Evolutionary conservation across 2,329 filamentous ascomycete species (phyloP).

Genomic region (Talaromyces sp.): DNA sequence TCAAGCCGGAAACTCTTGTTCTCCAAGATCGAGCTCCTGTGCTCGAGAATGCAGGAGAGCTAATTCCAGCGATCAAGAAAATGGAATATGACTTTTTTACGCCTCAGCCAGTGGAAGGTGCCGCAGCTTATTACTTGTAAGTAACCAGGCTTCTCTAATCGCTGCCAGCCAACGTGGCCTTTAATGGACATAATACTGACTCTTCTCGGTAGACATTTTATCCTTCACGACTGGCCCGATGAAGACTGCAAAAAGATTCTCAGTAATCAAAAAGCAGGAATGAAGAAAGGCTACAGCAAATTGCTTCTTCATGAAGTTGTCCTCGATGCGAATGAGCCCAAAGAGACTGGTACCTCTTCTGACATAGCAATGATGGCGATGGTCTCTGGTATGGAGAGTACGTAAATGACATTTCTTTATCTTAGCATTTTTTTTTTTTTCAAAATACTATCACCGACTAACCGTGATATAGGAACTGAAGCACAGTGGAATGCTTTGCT

Average conservation of each 20-base stretch:
- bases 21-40: constrained; percentile 48
- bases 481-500: constrained; percentile 13
- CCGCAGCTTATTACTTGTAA: constrained; percentile 14
- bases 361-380: constrained; percentile 17
- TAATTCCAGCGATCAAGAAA: constrained; percentile 22
- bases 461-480: constrained; percentile 3
- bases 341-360: constrained; percentile 34
- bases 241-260: constrained; percentile 32
- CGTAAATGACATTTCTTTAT: not conserved
- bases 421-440: too few species aligned
- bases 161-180: too few species aligned
- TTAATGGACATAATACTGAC: too few species aligned
- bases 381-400: constrained; percentile 13
- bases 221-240: constrained; percentile 39
- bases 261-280: constrained; percentile 21
- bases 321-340: constrained; percentile 24
- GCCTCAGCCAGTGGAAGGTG: constrained; percentile 46
- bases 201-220: constrained; percentile 24
- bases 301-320: constrained; percentile 31
- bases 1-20: constrained; percentile 41
- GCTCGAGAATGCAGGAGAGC: constrained; percentile 23
- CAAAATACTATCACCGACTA: not conserved
- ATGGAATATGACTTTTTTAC: constrained; percentile 49
- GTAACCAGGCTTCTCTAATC: too few species aligned
- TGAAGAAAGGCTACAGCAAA: constrained; percentile 29